Evolutionary conservation across 176 grass and related monocot genomes (phyloP).

Genomic region (Oryza australiensis): DNA sequence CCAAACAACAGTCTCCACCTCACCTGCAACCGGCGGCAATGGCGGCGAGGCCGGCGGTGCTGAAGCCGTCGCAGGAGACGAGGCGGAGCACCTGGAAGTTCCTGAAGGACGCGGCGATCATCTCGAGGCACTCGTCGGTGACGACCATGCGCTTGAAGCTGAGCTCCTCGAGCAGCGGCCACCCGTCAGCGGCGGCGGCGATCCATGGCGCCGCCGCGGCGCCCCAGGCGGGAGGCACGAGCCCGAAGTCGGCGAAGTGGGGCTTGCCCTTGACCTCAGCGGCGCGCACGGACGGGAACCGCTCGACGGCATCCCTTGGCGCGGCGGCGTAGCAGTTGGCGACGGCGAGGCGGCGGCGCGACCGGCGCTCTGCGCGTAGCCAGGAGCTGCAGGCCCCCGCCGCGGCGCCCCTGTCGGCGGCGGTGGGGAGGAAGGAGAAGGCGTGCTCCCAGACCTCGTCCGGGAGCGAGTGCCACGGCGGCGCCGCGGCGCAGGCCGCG

Average conservation of each 20-base stretch:
- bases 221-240: constrained; percentile 59
- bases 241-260: constrained; percentile 69
- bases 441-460: constrained; percentile 74
- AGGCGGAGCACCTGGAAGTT: constrained; percentile 71
- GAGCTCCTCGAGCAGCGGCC: constrained; percentile 78
- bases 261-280: constrained; percentile 72
- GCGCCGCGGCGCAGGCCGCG: constrained; percentile 13
- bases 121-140: constrained; percentile 78
- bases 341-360: constrained; percentile 50
- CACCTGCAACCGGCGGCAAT: constrained; percentile 73
- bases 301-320: constrained; percentile 42
- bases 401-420: constrained; percentile 59
- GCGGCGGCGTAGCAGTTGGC: constrained; percentile 75
- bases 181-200: constrained; percentile 56
- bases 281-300: constrained; percentile 57
- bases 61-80: constrained; percentile 73
- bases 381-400: constrained; percentile 38
- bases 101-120: constrained; percentile 61
- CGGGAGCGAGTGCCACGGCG: constrained; percentile 53
- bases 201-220: constrained; percentile 58
- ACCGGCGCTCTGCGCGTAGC: constrained; percentile 57
- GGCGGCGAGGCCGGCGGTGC: constrained; percentile 60
- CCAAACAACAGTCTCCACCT: background rate
- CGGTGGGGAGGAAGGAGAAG: constrained; percentile 63
- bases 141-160: constrained; percentile 78